phyloP scores from a whole-genome alignment of 2,329 filamentous ascomycete species.

The Zymoseptoria pseudotritici region DNA sequence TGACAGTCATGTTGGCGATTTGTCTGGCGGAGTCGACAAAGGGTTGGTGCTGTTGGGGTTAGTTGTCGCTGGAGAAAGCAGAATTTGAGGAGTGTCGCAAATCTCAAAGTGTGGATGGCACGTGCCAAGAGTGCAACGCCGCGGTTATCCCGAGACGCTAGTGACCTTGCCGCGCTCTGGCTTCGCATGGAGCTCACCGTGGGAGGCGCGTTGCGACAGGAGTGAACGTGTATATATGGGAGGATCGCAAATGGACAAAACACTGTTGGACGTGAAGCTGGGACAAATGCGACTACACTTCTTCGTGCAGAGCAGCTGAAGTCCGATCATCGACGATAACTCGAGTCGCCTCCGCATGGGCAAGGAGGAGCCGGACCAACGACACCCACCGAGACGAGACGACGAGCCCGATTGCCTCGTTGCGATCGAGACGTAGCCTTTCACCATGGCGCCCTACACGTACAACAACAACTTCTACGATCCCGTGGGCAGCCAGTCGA shows the following conservation, averaged over 20 bases:
- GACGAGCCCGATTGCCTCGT: neutral
- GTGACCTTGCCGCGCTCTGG: neutral
- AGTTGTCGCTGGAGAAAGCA: constrained; percentile 13
- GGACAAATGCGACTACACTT: neutral
- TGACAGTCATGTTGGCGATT: constrained; percentile 60
- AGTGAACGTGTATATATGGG: neutral
- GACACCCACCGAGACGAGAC: neutral
- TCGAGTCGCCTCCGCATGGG: neutral
- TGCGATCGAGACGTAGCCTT: neutral
- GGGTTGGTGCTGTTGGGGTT: constrained; percentile 10
- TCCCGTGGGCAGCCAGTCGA: constrained; percentile 26
- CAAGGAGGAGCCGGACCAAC: neutral
- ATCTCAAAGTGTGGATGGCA: neutral
- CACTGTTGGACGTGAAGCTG: neutral
- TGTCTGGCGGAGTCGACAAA: constrained; percentile 7
- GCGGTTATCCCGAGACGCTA: neutral
- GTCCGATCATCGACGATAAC: neutral
- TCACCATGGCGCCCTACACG: constrained; percentile 24
- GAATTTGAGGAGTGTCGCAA: constrained; percentile 2
- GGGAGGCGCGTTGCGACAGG: neutral
- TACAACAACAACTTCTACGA: constrained; percentile 25
- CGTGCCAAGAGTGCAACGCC: neutral
- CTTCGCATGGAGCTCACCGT: neutral
- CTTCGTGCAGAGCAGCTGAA: neutral
- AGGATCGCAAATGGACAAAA: neutral